A percentile compares a stretch with the other conserved stretches of the same genome.
Evolutionary conservation across 306 rosid genomes (phyloP).

Genomic region (Astragalus membranaceus): DNA sequence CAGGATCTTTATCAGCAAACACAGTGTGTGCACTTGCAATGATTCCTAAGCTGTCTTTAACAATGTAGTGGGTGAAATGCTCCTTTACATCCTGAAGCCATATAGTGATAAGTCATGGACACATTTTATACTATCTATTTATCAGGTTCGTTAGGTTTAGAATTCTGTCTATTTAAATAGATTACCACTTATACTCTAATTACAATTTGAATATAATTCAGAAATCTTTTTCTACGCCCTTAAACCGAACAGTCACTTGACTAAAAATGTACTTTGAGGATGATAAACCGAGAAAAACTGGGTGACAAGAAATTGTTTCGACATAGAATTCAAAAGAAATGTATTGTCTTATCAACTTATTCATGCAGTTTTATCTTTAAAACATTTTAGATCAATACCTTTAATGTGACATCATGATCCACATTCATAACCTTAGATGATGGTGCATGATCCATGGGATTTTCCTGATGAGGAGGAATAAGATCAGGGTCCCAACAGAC

Average conservation of each 20-base stretch:
- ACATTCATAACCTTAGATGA: slow-evolving; percentile 14
- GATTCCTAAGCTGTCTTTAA: slow-evolving; percentile 65
- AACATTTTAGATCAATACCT: slow-evolving; percentile 35
- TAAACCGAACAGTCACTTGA: too few species aligned
- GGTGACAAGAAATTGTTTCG: too few species aligned
- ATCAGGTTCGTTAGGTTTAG: too few species aligned
- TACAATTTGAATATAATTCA: too few species aligned
- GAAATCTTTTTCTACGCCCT: too few species aligned
- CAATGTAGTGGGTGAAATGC: slow-evolving; percentile 55
- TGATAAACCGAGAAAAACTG: too few species aligned
- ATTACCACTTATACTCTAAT: too few species aligned
- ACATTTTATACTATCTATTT: not conserved
- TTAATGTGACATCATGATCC: slow-evolving; percentile 65
- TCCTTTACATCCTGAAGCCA: slow-evolving; percentile 64
- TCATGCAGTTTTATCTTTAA: not conserved
- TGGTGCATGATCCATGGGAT: slow-evolving; percentile 49
- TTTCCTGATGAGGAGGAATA: slow-evolving; percentile 36
- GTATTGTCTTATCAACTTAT: too few species aligned
- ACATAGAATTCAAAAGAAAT: too few species aligned
- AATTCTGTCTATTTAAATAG: too few species aligned
- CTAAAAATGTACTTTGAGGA: too few species aligned
- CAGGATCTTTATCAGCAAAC: slow-evolving; percentile 53
- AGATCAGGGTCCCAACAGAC: slow-evolving; percentile 70
- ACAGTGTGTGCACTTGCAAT: slow-evolving; percentile 76
- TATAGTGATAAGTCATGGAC: slow-evolving; percentile 4